Conservation (phyloP, 2,329 filamentous ascomycete genomes). For the Diaporthe destruens region DNA sequence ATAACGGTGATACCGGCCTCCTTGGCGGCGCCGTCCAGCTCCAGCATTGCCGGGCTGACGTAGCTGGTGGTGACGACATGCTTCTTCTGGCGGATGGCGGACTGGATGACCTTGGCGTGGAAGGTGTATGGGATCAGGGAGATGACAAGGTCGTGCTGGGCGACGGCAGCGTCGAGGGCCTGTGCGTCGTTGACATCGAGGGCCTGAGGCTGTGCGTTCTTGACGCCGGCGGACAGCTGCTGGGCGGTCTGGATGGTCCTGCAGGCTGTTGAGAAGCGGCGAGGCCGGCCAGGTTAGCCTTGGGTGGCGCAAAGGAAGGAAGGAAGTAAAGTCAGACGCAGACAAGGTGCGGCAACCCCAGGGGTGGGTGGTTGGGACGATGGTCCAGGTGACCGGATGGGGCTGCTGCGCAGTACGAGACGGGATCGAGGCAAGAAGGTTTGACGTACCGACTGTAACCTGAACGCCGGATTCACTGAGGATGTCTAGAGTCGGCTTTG, state of each 20-base stretch:
- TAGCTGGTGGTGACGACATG: slow-evolving; percentile 96
- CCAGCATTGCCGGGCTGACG: slow-evolving; percentile 91
- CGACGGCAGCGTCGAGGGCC: slow-evolving; percentile 84
- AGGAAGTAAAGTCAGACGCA: background rate
- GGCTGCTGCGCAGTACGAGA: background rate
- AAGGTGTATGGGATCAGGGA: slow-evolving; percentile 91
- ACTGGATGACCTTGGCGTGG: slow-evolving; percentile 91
- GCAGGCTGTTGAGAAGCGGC: slow-evolving; percentile 71
- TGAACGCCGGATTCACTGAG: slow-evolving; percentile 70
- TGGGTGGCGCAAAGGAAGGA: background rate
- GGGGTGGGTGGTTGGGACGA: background rate
- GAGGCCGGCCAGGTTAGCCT: slow-evolving; percentile 22
- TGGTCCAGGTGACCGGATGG: slow-evolving; percentile 14
- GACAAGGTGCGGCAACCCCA: background rate
- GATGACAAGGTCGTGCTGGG: slow-evolving; percentile 83
- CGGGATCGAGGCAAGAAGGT: background rate
- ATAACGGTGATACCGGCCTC: slow-evolving; percentile 95
- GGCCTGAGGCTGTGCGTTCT: slow-evolving; percentile 80
- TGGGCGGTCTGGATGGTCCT: slow-evolving; percentile 82
- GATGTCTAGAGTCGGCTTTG: slow-evolving; percentile 74
- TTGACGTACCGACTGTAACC: slow-evolving; percentile 72
- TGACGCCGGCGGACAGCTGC: slow-evolving; percentile 78
- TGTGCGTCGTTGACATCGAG: slow-evolving; percentile 84
- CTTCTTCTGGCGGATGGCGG: slow-evolving; percentile 93
- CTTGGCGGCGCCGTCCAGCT: slow-evolving; percentile 85